Conservation (phyloP, 805 yeast species). For the Candida railenensis region DNA sequence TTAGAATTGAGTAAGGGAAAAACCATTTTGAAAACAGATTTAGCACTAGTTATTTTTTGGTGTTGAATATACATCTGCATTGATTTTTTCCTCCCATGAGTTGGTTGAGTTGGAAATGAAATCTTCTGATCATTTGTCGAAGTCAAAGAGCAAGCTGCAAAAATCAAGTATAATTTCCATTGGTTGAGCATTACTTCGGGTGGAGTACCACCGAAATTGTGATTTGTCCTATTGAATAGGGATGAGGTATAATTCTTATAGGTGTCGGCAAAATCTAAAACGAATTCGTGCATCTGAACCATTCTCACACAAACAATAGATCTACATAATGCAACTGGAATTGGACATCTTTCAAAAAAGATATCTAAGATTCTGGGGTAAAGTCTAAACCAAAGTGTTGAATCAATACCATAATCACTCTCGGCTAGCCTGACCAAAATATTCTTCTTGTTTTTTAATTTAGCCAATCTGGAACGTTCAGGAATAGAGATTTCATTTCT, state of each 20-base stretch:
- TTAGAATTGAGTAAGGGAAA: slow-evolving; percentile 74
- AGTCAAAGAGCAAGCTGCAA: slow-evolving; percentile 89
- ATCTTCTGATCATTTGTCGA: slow-evolving; percentile 84
- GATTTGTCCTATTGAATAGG: slow-evolving; percentile 23
- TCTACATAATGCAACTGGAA: slow-evolving; percentile 90
- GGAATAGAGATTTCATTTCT: slow-evolving; percentile 63
- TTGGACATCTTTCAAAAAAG: slow-evolving; percentile 80
- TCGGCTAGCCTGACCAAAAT: slow-evolving; percentile 78
- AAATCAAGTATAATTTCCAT: slow-evolving; percentile 85
- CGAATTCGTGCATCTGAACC: slow-evolving; percentile 78
- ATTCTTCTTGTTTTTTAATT: slow-evolving; percentile 63
- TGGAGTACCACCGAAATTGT: slow-evolving; percentile 30
- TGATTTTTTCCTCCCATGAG: slow-evolving; percentile 73
- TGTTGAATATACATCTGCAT: slow-evolving; percentile 83
- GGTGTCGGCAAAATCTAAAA: slow-evolving; percentile 54
- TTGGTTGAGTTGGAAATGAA: slow-evolving; percentile 46
- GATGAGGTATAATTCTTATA: slow-evolving; percentile 35
- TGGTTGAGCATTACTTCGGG: slow-evolving; percentile 78
- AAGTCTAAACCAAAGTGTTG: slow-evolving; percentile 92
- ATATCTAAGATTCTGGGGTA: slow-evolving; percentile 73
- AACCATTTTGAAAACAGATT: slow-evolving; percentile 83
- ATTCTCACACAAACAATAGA: slow-evolving; percentile 85
- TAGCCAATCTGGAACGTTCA: slow-evolving; percentile 69
- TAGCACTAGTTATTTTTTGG: slow-evolving; percentile 89
- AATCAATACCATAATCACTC: slow-evolving; percentile 91